phyloP scores from a whole-genome alignment of 257 asterid species.

The Solanum sejunctum region DNA sequence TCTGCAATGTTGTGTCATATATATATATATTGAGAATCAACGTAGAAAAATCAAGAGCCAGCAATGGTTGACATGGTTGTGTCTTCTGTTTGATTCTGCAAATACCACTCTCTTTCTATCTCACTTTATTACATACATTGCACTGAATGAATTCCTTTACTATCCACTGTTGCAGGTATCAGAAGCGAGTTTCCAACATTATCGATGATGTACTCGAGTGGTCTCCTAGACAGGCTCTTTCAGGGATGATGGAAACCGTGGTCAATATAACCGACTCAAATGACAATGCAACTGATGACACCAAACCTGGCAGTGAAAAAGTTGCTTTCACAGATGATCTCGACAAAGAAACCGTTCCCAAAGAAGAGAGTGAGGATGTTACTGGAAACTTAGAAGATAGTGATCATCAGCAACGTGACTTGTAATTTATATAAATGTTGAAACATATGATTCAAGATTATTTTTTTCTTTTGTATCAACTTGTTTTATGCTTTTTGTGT shows the following conservation, averaged over 20 bases:
- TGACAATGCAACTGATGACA: constrained; percentile 10
- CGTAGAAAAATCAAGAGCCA: not conserved
- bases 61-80: not conserved
- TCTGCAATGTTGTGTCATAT: not conserved
- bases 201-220: constrained; percentile 97
- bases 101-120: not conserved
- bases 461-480: not conserved
- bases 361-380: constrained; percentile 18
- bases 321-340: not conserved
- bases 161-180: constrained; percentile 52
- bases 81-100: not conserved
- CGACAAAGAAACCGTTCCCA: constrained; percentile 20
- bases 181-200: constrained; percentile 84
- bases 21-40: not conserved
- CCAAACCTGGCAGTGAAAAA: constrained; percentile 3
- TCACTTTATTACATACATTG: not conserved
- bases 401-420: constrained; percentile 14
- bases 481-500: not conserved
- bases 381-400: constrained; percentile 13
- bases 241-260: constrained; percentile 78
- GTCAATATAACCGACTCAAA: constrained; percentile 27
- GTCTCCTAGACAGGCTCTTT: constrained; percentile 86
- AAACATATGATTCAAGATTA: not conserved
- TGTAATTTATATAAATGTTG: constrained; percentile 10
- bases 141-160: not conserved